Evolutionary conservation across 129 eudicot genomes (phyloP).

Genomic region (Pseudognaphalium luteoalbum): DNA sequence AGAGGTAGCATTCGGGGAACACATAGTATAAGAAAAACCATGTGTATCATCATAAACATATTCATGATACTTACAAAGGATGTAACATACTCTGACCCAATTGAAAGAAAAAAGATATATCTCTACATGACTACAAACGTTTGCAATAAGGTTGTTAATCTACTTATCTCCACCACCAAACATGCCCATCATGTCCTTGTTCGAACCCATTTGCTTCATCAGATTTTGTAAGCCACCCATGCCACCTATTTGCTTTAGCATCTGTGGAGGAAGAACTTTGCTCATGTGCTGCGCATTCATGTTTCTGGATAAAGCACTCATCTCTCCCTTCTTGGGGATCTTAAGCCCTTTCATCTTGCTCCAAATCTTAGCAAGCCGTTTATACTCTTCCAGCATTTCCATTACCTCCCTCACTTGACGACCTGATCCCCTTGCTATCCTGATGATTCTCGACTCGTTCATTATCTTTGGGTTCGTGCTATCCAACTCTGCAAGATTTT

Average conservation of each 20-base stretch:
- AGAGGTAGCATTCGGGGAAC: not conserved
- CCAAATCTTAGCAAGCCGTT: constrained; percentile 84
- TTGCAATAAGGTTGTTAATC: not conserved
- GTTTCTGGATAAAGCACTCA: constrained; percentile 83
- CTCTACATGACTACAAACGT: not conserved
- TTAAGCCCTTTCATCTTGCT: constrained; percentile 96
- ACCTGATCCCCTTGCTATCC: constrained; percentile 95
- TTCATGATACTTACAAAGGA: constrained; percentile 24
- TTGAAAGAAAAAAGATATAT: not conserved
- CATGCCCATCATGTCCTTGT: constrained; percentile 97
- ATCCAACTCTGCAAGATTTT: constrained; percentile 77
- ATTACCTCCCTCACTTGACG: constrained; percentile 76
- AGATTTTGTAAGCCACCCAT: constrained; percentile 90
- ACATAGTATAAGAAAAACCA: constrained; percentile 4
- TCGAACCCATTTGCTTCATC: constrained; percentile 90
- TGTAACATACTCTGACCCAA: not conserved
- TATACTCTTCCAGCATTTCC: constrained; percentile 94
- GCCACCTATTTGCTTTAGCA: constrained; percentile 94
- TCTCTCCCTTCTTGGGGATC: constrained; percentile 90
- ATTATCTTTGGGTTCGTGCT: constrained; percentile 84
- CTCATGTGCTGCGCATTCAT: constrained; percentile 95
- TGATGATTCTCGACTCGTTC: constrained; percentile 83
- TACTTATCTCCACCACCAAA: constrained; percentile 88
- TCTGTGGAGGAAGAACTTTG: constrained; percentile 88
- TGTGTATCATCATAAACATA: constrained; percentile 29